Conservation (phyloP, 495 filamentous ascomycete genomes). For the Cercophora scortea region DNA sequence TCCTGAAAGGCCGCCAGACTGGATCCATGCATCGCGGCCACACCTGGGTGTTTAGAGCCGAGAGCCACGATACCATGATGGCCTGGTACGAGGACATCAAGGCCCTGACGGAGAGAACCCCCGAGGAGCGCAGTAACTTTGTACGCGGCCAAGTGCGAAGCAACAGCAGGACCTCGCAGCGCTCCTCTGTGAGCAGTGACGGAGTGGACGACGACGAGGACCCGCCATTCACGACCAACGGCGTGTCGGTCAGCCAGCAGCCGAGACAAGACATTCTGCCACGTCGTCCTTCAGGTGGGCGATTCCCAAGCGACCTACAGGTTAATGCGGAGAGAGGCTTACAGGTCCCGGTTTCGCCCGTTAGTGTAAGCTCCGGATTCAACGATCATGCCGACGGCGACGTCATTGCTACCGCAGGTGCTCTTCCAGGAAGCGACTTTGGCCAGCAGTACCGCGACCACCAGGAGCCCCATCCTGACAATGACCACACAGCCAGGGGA, state of each 20-base stretch:
- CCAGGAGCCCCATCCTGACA: neutral
- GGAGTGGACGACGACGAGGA: constrained; percentile 84
- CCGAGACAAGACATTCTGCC: constrained; percentile 38
- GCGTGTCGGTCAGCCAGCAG: constrained; percentile 38
- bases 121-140: constrained; percentile 81
- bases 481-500: neutral
- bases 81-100: constrained; percentile 94
- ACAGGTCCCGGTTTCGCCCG: constrained; percentile 66
- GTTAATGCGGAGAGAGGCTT: constrained; percentile 63
- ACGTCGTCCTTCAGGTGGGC: constrained; percentile 72
- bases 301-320: constrained; percentile 81
- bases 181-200: constrained; percentile 61
- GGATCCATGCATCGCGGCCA: constrained; percentile 91
- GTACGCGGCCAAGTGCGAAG: constrained; percentile 71
- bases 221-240: constrained; percentile 55
- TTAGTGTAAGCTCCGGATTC: constrained; percentile 66
- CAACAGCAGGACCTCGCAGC: constrained; percentile 59
- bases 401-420: constrained; percentile 47
- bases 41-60: constrained; percentile 94
- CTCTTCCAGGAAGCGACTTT: constrained; percentile 42
- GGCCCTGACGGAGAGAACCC: constrained; percentile 75
- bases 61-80: constrained; percentile 93
- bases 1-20: constrained; percentile 91
- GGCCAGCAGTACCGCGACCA: constrained; percentile 10
- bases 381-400: constrained; percentile 41